Conservation (phyloP, 805 yeast genomes). For the Ogataea neopini region DNA sequence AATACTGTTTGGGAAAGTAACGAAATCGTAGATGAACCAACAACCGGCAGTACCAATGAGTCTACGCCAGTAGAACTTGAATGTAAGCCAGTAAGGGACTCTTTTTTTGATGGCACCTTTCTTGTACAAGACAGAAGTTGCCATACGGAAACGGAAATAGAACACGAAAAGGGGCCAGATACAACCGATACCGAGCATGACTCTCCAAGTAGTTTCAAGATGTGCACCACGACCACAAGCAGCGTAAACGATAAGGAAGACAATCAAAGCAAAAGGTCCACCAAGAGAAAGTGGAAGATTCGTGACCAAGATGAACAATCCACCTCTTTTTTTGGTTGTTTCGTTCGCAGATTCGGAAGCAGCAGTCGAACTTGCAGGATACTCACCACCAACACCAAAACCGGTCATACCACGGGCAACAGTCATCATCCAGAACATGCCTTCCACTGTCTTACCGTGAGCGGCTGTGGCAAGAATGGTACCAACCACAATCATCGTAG, state of each 20-base stretch:
- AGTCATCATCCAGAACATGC: slow-evolving; percentile 59
- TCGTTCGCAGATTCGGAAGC: slow-evolving; percentile 69
- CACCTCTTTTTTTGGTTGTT: slow-evolving; percentile 60
- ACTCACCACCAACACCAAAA: slow-evolving; percentile 67
- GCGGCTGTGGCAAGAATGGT: slow-evolving; percentile 59
- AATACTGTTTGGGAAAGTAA: slow-evolving; percentile 74
- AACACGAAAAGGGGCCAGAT: slow-evolving; percentile 73
- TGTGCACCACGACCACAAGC: slow-evolving; percentile 50
- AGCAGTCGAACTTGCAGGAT: slow-evolving; percentile 62
- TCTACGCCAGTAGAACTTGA: slow-evolving; percentile 68
- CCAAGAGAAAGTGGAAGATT: slow-evolving; percentile 75
- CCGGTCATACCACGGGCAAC: slow-evolving; percentile 77
- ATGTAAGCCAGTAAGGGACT: slow-evolving; percentile 59
- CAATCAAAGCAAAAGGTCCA: slow-evolving; percentile 71
- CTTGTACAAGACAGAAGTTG: slow-evolving; percentile 62
- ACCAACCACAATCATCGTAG: slow-evolving; percentile 58
- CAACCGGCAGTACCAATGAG: slow-evolving; percentile 69
- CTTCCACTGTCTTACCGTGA: slow-evolving; percentile 48
- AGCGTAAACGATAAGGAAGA: slow-evolving; percentile 66
- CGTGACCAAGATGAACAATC: slow-evolving; percentile 63
- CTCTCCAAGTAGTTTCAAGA: slow-evolving; percentile 63
- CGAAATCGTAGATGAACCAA: slow-evolving; percentile 82
- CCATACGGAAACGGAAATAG: slow-evolving; percentile 70
- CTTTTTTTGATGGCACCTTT: slow-evolving; percentile 60
- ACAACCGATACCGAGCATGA: slow-evolving; percentile 63